A percentile compares a stretch with the other conserved stretches of the same genome.
Conservation (phyloP, 148 eudicot genomes). For the Vaccinium corymbosum region DNA sequence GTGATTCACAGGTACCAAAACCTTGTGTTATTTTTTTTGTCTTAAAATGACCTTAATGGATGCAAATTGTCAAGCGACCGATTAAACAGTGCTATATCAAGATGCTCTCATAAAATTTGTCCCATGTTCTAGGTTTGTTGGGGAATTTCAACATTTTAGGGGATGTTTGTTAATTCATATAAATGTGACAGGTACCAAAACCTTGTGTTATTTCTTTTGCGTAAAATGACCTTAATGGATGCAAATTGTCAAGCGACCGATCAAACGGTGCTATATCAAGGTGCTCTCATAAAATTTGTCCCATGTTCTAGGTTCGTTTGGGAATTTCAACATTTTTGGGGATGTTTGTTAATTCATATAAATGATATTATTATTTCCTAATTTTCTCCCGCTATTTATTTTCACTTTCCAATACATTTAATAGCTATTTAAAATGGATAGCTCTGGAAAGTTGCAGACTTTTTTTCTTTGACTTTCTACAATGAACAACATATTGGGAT, state of each 20-base stretch:
- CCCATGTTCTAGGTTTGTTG: neutral
- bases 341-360: neutral
- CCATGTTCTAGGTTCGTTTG: neutral
- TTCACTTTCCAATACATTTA: neutral
- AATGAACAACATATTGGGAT: neutral
- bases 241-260: neutral
- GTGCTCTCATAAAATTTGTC: neutral
- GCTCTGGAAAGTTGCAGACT: neutral
- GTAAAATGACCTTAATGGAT: neutral
- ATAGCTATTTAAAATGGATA: neutral
- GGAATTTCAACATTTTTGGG: neutral
- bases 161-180: neutral
- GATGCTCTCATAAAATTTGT: neutral
- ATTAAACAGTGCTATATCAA: neutral
- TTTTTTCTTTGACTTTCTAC: neutral
- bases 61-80: neutral
- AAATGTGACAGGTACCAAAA: conserved; percentile 36
- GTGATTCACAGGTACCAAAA: conserved; percentile 69
- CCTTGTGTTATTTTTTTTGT: neutral
- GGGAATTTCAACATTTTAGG: neutral
- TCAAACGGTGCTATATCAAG: neutral
- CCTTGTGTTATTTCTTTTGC: neutral
- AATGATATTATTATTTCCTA: neutral
- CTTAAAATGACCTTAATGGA: neutral
- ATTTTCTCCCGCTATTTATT: neutral